phyloP scores from a whole-genome alignment of 805 yeast genomes.

The Pichia membranifaciens region DNA sequence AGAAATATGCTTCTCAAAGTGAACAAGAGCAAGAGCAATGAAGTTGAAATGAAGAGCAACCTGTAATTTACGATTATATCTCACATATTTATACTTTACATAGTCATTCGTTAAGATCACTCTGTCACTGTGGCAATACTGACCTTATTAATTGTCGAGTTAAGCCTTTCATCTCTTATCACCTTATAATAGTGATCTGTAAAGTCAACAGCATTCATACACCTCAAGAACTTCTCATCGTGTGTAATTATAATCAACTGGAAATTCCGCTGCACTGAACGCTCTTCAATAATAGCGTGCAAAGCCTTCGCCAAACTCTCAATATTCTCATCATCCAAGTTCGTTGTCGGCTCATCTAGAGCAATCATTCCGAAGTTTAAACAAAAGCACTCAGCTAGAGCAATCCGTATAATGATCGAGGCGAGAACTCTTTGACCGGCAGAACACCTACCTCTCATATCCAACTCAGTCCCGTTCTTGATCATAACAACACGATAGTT shows the following conservation, averaged over 20 bases:
- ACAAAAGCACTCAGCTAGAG: constrained; percentile 94
- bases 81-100: too few species aligned
- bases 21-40: too few species aligned
- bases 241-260: constrained; percentile 95
- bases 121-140: constrained; percentile 22
- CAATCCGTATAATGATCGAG: constrained; percentile 82
- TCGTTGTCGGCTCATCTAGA: constrained; percentile 96
- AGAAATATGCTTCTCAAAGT: constrained; percentile 4
- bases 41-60: too few species aligned
- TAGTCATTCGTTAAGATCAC: neutral
- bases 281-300: constrained; percentile 62
- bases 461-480: constrained; percentile 85
- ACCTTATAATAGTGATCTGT: constrained; percentile 85
- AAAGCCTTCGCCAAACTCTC: constrained; percentile 82
- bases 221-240: constrained; percentile 82
- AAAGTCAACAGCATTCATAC: constrained; percentile 79
- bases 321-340: constrained; percentile 82
- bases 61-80: too few species aligned
- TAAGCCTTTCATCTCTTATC: constrained; percentile 73
- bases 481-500: constrained; percentile 94
- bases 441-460: constrained; percentile 97
- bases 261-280: constrained; percentile 79
- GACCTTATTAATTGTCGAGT: constrained; percentile 55
- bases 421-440: constrained; percentile 98
- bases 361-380: constrained; percentile 93